Evolutionary conservation across 768 basidiomycete genomes (phyloP), one percentile per base, ranked within the genome.

Genomic region (Lepiota brunneoincarnata): DNA sequence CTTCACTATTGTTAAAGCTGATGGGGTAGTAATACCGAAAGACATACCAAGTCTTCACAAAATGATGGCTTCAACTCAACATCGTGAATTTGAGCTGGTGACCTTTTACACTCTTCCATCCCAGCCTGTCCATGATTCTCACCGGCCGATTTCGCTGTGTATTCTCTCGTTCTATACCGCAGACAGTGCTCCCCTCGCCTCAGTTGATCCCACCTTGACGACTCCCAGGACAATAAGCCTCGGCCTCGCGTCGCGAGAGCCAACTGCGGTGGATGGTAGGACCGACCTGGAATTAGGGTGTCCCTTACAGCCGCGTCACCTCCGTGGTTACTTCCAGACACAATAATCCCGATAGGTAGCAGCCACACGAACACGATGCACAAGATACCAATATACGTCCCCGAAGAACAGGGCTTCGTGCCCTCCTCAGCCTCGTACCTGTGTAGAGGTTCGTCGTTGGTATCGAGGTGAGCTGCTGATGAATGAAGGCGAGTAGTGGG

Each of bases 141-240:
- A 14, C 40, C 39, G 11, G 42, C 12, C 2, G 49, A 51, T 11
- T 42, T 51, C 4, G 49, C 49, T 10, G 38, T 51, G n/a, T 51
- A 51, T 15, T 51, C 40, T 15, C 49, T 21, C 14, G 49, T 51
- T 15, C 42, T 51, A 17, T 31, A 51, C 5, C 49, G 49, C 6
- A 51, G 31, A 34, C 49, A 51, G 17, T 51, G 49, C 15, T 51
- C 49, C 4, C 39, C 39, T 39, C 40, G 39, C 15, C 24, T 51
- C 10, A 51, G 6, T 10, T 15, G 31, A 17, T 42, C 40, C 49
- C 49, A 51, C 3, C 20, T 31, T 1, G 42, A 21, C 3, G 49
- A 39, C 28, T 20, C 14, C 26, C 31, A 42, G 6, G 0, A 6
- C 7, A 10, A 7, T 4, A 9, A 14, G 4, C 35, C 38, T 9